Conservation (phyloP, 1,284 basidiomycete genomes). For the Puccinia horiana region DNA sequence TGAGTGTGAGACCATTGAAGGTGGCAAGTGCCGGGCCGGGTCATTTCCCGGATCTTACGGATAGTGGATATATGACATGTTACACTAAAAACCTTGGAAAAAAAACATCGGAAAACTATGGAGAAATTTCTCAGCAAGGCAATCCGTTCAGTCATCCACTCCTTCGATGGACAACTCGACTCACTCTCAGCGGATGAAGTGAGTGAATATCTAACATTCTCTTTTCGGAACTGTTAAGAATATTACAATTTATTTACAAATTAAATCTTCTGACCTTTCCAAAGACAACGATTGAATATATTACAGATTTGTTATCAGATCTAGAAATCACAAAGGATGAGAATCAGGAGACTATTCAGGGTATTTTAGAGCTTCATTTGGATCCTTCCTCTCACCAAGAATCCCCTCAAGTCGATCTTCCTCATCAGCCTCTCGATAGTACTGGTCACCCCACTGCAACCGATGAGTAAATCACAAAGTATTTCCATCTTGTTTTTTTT, state of each 20-base stretch:
- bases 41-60: no score
- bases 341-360: slow-evolving; percentile 42
- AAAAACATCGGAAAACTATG: not conserved
- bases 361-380: slow-evolving; percentile 43
- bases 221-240: not conserved
- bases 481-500: not conserved
- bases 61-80: no score
- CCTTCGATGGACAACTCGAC: slow-evolving; percentile 32
- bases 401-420: not conserved
- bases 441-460: not conserved
- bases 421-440: not conserved
- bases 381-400: not conserved
- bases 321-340: slow-evolving; percentile 24
- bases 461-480: slow-evolving; percentile 25
- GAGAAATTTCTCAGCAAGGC: not conserved
- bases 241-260: no score
- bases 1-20: no score
- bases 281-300: slow-evolving; percentile 38
- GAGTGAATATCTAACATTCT: not conserved
- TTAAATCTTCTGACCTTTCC: not conserved
- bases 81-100: not conserved
- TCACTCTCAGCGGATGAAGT: slow-evolving; percentile 25
- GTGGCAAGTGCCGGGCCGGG: no score
- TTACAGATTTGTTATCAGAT: slow-evolving; percentile 28
- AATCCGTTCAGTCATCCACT: slow-evolving; percentile 10